These are phyloP conservation scores for Fusarium mangiferae DNA, from an alignment of 2,329 filamentous ascomycete species.

Conservation along the genomic window DNA sequence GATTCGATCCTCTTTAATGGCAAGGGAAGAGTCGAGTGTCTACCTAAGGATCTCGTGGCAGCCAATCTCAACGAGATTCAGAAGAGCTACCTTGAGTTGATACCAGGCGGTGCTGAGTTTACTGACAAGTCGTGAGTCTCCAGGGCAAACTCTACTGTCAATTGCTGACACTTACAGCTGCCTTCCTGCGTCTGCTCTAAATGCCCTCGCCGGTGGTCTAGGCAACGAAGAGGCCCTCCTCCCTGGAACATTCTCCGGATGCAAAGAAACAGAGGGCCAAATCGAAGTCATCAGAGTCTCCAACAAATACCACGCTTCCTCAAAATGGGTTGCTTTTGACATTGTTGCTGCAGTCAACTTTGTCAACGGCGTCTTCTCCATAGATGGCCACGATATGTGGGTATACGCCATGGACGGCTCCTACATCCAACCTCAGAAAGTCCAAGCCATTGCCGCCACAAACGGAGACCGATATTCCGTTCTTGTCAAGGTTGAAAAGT, in stretches of 20 bases:
- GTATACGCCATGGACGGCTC: constrained; percentile 65
- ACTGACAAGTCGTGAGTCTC: constrained; percentile 54
- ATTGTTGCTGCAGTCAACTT: constrained; percentile 64
- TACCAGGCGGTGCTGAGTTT: constrained; percentile 45
- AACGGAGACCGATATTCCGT: constrained; percentile 66
- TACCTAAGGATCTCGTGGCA: constrained; percentile 56
- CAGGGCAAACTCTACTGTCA: fast-evolving
- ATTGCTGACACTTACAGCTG: constrained; percentile 31
- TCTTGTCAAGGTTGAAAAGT: constrained; percentile 57
- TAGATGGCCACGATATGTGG: constrained; percentile 64
- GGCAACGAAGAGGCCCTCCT: constrained; percentile 54
- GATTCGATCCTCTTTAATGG: constrained; percentile 72
- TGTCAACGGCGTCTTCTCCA: constrained; percentile 56
- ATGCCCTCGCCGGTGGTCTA: constrained; percentile 47
- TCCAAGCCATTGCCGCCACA: constrained; percentile 58
- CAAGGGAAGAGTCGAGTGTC: constrained; percentile 65
- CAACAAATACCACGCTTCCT: constrained; percentile 21
- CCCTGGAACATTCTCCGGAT: constrained; percentile 56
- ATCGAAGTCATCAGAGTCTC: constrained; percentile 58
- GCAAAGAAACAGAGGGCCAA: constrained; percentile 57
- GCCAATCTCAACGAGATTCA: constrained; percentile 50
- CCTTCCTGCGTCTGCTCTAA: constrained; percentile 50
- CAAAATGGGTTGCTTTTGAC: constrained; percentile 63
- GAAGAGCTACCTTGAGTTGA: constrained; percentile 41
- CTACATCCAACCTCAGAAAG: constrained; percentile 63